These are phyloP conservation scores for Citrus cavaleriei DNA, from an alignment of 345 rosid species.

Conservation along the genomic window DNA sequence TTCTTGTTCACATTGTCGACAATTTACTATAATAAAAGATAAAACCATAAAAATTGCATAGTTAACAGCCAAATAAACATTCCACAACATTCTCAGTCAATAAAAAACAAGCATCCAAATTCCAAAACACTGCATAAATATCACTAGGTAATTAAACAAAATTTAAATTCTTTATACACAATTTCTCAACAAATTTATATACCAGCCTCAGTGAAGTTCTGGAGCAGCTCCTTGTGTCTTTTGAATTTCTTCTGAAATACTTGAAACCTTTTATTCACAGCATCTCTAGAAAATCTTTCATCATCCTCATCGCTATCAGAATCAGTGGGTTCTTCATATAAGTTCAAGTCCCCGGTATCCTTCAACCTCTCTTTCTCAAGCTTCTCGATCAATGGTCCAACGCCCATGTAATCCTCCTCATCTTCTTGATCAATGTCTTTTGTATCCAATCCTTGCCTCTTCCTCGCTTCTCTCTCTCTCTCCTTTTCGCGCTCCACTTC, in stretches of 20 bases:
- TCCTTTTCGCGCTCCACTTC: conserved; percentile 72
- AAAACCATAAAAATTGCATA: not conserved
- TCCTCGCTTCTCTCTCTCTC: conserved; percentile 68
- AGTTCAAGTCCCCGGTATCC: conserved; percentile 29
- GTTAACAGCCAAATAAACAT: not conserved
- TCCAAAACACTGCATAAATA: not conserved
- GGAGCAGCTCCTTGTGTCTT: conserved; percentile 62
- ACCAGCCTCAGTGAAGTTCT: conserved; percentile 55
- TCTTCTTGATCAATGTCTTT: conserved; percentile 82
- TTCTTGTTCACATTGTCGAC: not conserved
- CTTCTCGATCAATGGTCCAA: conserved; percentile 70
- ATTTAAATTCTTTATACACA: not conserved
- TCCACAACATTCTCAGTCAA: not conserved
- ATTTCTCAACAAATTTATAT: conserved; percentile 3
- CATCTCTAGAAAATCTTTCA: conserved; percentile 39
- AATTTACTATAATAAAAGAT: not conserved
- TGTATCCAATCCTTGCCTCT: conserved; percentile 59
- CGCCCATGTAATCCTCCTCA: conserved; percentile 79
- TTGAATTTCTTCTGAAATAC: conserved; percentile 51
- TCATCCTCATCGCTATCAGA: conserved; percentile 74
- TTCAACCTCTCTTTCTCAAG: conserved; percentile 60
- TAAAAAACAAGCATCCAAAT: not conserved
- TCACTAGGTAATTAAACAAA: not conserved
- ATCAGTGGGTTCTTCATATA: conserved; percentile 63
- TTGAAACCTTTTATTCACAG: conserved; percentile 26